Evolutionary conservation across 768 basidiomycete genomes (phyloP).

Genomic region (Leucogyrophana mollusca): DNA sequence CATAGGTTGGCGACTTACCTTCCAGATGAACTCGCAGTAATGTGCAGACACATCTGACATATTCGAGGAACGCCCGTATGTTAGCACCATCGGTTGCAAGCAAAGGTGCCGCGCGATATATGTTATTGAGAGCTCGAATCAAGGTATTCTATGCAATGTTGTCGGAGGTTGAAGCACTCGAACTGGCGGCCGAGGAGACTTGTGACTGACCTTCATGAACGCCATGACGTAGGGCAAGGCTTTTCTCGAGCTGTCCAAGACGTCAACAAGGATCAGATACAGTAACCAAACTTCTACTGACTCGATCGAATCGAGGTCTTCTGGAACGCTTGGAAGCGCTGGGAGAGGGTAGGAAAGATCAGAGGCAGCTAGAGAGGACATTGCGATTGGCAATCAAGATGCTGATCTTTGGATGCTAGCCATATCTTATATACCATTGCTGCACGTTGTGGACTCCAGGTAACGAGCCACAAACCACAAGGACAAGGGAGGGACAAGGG

Average conservation of each 20-base stretch:
- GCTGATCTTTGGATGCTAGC: not conserved
- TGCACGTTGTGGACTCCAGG: not conserved
- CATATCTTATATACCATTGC: not conserved
- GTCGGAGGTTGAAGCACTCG: not conserved
- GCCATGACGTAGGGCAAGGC: slow-evolving; percentile 7
- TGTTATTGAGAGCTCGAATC: slow-evolving; percentile 6
- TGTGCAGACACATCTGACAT: not conserved
- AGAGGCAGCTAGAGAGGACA: not conserved
- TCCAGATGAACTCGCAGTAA: slow-evolving; percentile 2
- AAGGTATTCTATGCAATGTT: not conserved
- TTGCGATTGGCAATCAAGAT: not conserved
- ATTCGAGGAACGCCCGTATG: slow-evolving; percentile 3
- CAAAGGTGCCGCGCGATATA: slow-evolving; percentile 4
- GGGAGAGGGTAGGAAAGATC: slow-evolving; percentile 5
- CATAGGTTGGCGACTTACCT: not conserved
- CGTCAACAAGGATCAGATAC: not conserved
- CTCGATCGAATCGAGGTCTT: slow-evolving; percentile 3
- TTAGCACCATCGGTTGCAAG: not conserved
- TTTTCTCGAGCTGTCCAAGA: not conserved
- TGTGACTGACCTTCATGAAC: slow-evolving; percentile 2
- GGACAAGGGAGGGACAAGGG: no score
- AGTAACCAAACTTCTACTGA: not conserved
- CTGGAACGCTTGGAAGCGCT: slow-evolving; percentile 4
- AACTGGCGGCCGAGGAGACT: no score
- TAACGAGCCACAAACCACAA: not conserved